Percentiles rank a stretch among this genome's conserved stretches.
Evolutionary conservation across 2,329 filamentous ascomycete genomes (phyloP).

Genomic region (Verticillium albo-atrum): DNA sequence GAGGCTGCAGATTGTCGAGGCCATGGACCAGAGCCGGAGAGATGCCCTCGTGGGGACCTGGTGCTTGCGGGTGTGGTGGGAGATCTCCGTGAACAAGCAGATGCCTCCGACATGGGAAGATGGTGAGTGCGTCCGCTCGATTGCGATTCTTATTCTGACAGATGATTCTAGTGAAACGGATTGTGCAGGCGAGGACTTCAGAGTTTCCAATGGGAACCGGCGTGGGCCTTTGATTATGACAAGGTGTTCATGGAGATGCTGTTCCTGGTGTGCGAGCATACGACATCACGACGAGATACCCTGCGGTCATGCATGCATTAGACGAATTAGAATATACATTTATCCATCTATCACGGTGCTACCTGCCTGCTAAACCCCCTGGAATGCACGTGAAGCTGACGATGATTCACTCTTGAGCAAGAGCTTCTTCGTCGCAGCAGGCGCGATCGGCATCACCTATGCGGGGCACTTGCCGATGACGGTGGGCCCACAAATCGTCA

Average conservation of each 20-base stretch:
- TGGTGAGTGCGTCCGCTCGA: not conserved
- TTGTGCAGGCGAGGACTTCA: not conserved
- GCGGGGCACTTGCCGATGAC: not conserved
- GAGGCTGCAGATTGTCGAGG: constrained; percentile 24
- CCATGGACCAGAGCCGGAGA: constrained; percentile 20
- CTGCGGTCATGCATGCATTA: not conserved
- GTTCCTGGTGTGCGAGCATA: not conserved
- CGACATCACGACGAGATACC: not conserved
- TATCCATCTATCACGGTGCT: no score
- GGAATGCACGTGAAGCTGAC: not conserved
- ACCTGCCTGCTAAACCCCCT: no score
- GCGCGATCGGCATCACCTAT: not conserved
- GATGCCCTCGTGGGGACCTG: constrained; percentile 30
- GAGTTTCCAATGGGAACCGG: not conserved
- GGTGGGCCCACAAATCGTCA: not conserved
- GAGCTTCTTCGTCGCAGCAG: not conserved
- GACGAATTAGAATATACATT: not conserved
- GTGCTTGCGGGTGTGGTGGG: constrained; percentile 29
- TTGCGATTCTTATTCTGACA: not conserved
- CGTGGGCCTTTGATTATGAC: no score
- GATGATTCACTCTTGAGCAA: no score
- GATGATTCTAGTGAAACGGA: not conserved
- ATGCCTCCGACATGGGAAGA: constrained; percentile 7
- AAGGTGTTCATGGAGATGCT: not conserved
- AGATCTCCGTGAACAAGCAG: constrained; percentile 15